Base-by-base conservation (phyloP, 2,329 filamentous ascomycete genomes). In the Fusarium secorum region DNA sequence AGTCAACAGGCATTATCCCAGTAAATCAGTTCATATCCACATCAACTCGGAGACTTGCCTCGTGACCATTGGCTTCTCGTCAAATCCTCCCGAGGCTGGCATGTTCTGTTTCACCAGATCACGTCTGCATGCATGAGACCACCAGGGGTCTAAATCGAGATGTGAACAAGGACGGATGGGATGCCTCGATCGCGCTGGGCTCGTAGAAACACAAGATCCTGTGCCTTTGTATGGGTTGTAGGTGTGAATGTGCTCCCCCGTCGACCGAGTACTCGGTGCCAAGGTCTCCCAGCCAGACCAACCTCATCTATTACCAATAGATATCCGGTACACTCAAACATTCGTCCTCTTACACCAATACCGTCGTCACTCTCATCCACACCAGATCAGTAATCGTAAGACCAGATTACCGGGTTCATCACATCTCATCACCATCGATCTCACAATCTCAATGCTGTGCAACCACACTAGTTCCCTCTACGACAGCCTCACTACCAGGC, bases 91-190 rank as follows among this genome's bases (percentile, higher is more conserved):
- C 68, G 48, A 67, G 55, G 51, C 68, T 66, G 62, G 38, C 61
- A 59, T 59, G 41, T 53, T 57, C 38, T 20, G 72, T 76, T 48
- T 58, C 32, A 76, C 74, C 63, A 76, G 74, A 76, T 76, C 74
- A 63, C 46, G 74, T 66, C 58, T 42, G 49, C 58, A 46, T 72
- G 71, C 73, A 75, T 75, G 30, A 52, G 48, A 74, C 62, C 42
- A 48, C 54, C 73, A 71, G 69, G 71, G 71, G 71, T 57, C 62
- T 54, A 64, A 65, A 76, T 75, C 71, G 67, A 69, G 63, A 74
- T 74, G 18, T 32, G 42, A 48, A 60, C 56, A 64, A 44, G 30
- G 33, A 61, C 48, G 35, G n/a, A 59, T 42, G 48, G 45, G 35
- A 33, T 52, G 56, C 49, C 46, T 71, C 54, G 58, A 66, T 73